Percentiles rank a stretch among this genome's conserved stretches.
These are phyloP conservation scores for Phyllosticta paracitricarpa DNA, from an alignment of 2,329 filamentous ascomycete genomes.

Conservation along the genomic window DNA sequence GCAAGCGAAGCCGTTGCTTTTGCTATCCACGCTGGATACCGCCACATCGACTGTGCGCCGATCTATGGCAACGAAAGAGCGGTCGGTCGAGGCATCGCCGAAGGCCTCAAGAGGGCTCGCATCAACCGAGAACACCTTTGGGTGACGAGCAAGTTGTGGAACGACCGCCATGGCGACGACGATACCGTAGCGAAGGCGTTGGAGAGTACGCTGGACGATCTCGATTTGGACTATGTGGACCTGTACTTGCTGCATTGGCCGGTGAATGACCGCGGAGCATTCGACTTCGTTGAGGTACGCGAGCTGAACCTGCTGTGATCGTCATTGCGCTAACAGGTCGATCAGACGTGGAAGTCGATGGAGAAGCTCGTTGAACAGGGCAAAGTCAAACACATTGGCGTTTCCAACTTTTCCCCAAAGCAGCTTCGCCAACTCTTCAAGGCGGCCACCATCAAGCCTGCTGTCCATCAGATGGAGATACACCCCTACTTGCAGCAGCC, in stretches of 20 bases:
- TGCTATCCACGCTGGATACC: conserved; percentile 41
- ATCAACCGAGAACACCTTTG: conserved; percentile 27
- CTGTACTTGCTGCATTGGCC: conserved; percentile 33
- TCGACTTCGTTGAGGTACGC: conserved; percentile 9
- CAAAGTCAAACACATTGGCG: conserved; percentile 59
- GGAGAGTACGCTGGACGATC: conserved; percentile 25
- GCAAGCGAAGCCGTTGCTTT: conserved; percentile 27
- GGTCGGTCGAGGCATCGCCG: conserved; percentile 33
- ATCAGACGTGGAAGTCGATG: conserved; percentile 57
- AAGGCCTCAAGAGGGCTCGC: conserved; percentile 23
- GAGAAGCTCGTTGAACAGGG: conserved; percentile 50
- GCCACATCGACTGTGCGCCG: conserved; percentile 41
- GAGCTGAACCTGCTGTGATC: neutral
- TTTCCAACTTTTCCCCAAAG: conserved; percentile 61
- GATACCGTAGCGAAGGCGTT: conserved; percentile 19
- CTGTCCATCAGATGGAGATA: conserved; percentile 72
- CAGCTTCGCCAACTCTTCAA: conserved; percentile 41
- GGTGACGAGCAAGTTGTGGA: conserved; percentile 32
- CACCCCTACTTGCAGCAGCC: conserved; percentile 59
- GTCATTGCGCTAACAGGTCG: neutral
- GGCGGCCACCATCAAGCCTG: conserved; percentile 53
- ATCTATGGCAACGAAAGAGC: conserved; percentile 35
- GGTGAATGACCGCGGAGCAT: conserved; percentile 20
- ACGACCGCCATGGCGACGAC: conserved; percentile 13
- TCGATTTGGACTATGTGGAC: conserved; percentile 31